phyloP scores from a whole-genome alignment of 208 protist species.

The Acanthamoeba culbertsoni region DNA sequence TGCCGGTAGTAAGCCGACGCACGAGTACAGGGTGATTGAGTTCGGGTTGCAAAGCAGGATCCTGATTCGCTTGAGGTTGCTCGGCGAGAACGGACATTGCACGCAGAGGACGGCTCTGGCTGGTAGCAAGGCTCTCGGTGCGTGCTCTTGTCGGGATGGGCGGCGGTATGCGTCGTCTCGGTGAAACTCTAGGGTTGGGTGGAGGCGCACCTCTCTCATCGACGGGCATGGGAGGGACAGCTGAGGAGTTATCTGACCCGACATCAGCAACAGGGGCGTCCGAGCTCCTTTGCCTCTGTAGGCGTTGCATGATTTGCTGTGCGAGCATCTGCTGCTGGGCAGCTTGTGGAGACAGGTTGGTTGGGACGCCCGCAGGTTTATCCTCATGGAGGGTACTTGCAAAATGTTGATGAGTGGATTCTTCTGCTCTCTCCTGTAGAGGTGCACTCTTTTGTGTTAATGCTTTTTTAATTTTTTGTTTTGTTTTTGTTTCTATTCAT shows the following conservation, averaged over 20 bases:
- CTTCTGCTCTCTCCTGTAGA: background rate
- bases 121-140: too few species aligned
- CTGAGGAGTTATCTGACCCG: background rate
- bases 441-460: background rate
- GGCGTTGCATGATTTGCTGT: background rate
- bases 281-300: background rate
- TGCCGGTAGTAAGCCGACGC: too few species aligned
- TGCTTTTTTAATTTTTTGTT: too few species aligned
- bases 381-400: background rate
- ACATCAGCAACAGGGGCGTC: background rate
- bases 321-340: background rate
- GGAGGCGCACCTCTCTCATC: too few species aligned
- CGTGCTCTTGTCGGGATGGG: too few species aligned
- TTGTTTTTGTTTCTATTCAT: background rate
- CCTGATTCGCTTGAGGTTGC: too few species aligned
- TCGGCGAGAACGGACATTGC: too few species aligned
- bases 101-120: too few species aligned
- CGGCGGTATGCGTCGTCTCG: too few species aligned
- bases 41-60: too few species aligned
- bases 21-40: too few species aligned
- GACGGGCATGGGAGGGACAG: background rate
- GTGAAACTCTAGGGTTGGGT: too few species aligned
- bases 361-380: background rate
- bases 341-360: background rate
- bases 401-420: background rate